Conservation (phyloP, 2,329 filamentous ascomycete genomes). For the Neonectria magnoliae region DNA sequence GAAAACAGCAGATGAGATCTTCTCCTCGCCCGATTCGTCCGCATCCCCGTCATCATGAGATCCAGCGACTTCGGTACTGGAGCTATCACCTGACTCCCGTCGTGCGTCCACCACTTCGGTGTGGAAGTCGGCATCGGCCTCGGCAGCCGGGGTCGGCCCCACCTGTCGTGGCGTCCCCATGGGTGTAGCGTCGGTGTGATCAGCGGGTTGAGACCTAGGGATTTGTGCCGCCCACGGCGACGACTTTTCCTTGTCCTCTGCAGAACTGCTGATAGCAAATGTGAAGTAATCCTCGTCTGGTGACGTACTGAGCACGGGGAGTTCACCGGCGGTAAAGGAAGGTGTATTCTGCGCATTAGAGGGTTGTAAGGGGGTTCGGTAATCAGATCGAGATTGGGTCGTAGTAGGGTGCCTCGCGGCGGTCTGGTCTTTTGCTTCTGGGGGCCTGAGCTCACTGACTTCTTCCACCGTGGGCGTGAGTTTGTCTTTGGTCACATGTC, state of each 20-base stretch:
- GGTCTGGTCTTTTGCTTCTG: conserved; percentile 1
- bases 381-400: conserved; percentile 27
- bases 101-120: conserved; percentile 45
- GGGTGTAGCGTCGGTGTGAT: conserved; percentile 35
- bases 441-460: conserved; percentile 15
- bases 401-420: conserved; percentile 19
- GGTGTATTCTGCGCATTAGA: conserved; percentile 4
- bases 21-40: conserved; percentile 79
- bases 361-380: conserved; percentile 19
- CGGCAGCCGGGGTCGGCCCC: conserved; percentile 39
- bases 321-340: conserved; percentile 25
- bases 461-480: conserved; percentile 51
- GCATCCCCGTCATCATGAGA: conserved; percentile 50
- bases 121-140: conserved; percentile 35
- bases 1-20: conserved; percentile 88
- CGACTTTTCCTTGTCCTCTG: conserved; percentile 20
- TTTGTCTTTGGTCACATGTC: conserved; percentile 52
- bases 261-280: conserved; percentile 22
- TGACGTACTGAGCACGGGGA: conserved; percentile 33
- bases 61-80: conserved; percentile 48
- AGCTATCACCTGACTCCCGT: conserved; percentile 52
- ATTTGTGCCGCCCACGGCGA: conserved; percentile 31
- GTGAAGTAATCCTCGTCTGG: conserved; percentile 41
- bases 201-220: conserved; percentile 26
- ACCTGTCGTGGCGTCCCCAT: conserved; percentile 33